A percentile compares a stretch with the other conserved stretches of the same genome.
These are phyloP conservation scores for Metschnikowia continentalis DNA, from an alignment of 805 yeast genomes.

Conservation along the genomic window DNA sequence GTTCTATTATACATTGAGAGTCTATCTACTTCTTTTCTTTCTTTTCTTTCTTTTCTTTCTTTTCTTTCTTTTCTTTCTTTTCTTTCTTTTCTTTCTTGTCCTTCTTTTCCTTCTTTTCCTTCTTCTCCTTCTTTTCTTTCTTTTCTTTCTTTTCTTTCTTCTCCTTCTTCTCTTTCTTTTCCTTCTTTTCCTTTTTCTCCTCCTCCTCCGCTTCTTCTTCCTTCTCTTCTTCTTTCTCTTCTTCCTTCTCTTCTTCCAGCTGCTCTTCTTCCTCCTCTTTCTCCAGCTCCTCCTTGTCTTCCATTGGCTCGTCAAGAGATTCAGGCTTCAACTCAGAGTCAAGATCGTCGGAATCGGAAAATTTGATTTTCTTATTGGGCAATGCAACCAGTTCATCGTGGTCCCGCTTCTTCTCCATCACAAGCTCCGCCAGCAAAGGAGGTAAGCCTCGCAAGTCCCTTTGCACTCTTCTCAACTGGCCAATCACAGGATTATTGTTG, in stretches of 20 bases:
- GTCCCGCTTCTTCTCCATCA: constrained; percentile 5
- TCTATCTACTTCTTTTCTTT: constrained; percentile 13
- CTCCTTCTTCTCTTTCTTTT: background rate
- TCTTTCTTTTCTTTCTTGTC: constrained; percentile 25
- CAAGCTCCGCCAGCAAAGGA: constrained; percentile 41
- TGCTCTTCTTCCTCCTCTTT: background rate
- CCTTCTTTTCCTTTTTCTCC: background rate
- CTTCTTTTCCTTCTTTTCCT: constrained; percentile 20
- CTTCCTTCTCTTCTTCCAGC: too few relatives aligned
- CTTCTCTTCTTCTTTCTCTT: background rate
- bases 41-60: constrained; percentile 23
- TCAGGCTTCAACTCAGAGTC: constrained; percentile 1
- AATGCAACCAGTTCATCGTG: constrained; percentile 8
- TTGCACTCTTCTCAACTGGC: constrained; percentile 70
- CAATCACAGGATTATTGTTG: constrained; percentile 39
- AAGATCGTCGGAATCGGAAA: constrained; percentile 9
- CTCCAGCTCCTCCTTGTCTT: constrained; percentile 4
- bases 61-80: constrained; percentile 25
- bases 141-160: constrained; percentile 13
- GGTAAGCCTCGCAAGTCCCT: constrained; percentile 80
- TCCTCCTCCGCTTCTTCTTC: background rate
- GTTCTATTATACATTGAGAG: constrained; percentile 1
- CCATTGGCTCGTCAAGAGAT: background rate
- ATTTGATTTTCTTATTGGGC: constrained; percentile 25
- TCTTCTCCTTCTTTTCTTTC: constrained; percentile 11